Conservation (phyloP, 768 basidiomycete genomes). For the Podaxis carcinomalis region DNA sequence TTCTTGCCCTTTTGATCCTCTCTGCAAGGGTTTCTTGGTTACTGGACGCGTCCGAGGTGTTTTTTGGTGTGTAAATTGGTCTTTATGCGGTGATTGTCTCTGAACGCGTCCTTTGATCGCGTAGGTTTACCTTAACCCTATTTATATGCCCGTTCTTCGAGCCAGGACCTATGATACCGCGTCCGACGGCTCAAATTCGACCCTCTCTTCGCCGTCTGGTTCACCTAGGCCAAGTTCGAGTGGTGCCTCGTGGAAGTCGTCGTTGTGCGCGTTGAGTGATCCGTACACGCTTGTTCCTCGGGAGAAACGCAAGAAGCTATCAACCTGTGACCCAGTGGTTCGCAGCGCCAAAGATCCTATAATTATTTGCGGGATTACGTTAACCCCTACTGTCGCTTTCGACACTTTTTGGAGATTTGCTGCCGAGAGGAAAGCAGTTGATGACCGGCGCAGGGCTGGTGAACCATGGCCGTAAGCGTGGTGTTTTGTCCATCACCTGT, state of each 20-base stretch:
- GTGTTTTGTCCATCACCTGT: constrained; percentile 4
- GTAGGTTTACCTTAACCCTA: neutral
- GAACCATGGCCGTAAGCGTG: constrained; percentile 40
- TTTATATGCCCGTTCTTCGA: constrained; percentile 10
- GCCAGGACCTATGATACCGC: neutral
- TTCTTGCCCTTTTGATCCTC: neutral
- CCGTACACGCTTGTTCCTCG: neutral
- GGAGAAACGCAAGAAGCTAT: neutral
- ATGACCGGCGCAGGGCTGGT: constrained; percentile 49
- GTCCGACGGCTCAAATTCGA: neutral
- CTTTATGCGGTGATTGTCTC: neutral
- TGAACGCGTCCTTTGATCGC: constrained; percentile 2
- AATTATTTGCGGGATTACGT: constrained; percentile 32
- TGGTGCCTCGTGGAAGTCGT: neutral
- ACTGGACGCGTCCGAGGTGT: neutral
- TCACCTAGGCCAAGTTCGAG: neutral
- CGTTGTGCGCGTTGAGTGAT: neutral
- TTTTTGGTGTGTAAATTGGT: neutral
- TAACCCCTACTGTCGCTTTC: constrained; percentile 48
- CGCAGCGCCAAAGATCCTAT: constrained; percentile 17
- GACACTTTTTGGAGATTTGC: constrained; percentile 60
- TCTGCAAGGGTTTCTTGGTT: neutral
- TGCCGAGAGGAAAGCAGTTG: constrained; percentile 53
- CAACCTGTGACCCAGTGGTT: neutral
- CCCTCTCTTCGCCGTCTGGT: neutral